Percentiles rank a stretch among this genome's conserved stretches.
Evolutionary conservation across 2,329 filamentous ascomycete genomes (phyloP).

Genomic region (Diaporthe citriasiana): DNA sequence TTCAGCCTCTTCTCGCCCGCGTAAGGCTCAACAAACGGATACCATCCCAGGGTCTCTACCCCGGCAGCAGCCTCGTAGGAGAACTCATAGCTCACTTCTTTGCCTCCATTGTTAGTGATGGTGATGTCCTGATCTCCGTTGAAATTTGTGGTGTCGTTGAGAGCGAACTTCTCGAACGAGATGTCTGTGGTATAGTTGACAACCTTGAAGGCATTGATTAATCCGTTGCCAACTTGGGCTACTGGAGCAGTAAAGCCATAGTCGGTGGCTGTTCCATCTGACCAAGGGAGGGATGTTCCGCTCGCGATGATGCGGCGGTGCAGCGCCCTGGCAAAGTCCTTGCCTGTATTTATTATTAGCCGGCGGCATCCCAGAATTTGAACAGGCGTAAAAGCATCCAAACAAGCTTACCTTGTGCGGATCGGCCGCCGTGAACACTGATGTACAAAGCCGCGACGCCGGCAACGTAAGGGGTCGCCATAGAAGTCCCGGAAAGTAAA

Average conservation of each 20-base stretch:
- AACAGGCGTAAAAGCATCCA: no score
- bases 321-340: constrained; percentile 49
- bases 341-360: constrained; percentile 34
- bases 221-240: constrained; percentile 56
- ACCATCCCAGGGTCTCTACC: constrained; percentile 51
- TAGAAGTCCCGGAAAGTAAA: constrained; percentile 62
- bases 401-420: constrained; percentile 44
- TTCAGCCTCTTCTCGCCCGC: constrained; percentile 40
- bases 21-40: constrained; percentile 8
- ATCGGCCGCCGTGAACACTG: constrained; percentile 52
- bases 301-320: constrained; percentile 52
- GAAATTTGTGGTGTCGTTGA: constrained; percentile 62
- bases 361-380: not conserved
- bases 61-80: constrained; percentile 51
- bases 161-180: constrained; percentile 55
- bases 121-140: constrained; percentile 47
- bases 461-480: constrained; percentile 63
- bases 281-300: constrained; percentile 51
- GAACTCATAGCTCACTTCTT: constrained; percentile 54
- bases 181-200: constrained; percentile 55
- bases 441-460: constrained; percentile 59
- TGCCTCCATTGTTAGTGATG: constrained; percentile 56
- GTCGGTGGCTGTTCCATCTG: constrained; percentile 45
- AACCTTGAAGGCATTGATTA: constrained; percentile 59
- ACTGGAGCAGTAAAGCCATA: constrained; percentile 52